Evolutionary conservation across 2,329 filamentous ascomycete genomes (phyloP).

Genomic region (Taxawa tesnikishii): DNA sequence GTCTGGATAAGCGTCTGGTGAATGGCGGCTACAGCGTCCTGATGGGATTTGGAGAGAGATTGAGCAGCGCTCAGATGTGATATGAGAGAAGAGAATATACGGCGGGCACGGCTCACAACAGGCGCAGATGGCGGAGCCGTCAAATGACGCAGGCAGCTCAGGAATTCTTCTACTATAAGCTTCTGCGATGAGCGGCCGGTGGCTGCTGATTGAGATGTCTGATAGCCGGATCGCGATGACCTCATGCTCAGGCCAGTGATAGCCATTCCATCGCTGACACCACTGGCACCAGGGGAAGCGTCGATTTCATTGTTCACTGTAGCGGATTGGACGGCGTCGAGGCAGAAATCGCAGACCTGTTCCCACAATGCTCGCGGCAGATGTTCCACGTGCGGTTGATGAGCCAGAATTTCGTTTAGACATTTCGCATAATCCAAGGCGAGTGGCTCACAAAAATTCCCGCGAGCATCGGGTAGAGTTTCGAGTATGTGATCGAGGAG

Average conservation of each 20-base stretch:
- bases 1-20: slow-evolving; percentile 57
- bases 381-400: slow-evolving; percentile 69
- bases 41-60: slow-evolving; percentile 53
- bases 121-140: slow-evolving; percentile 19
- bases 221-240: slow-evolving; percentile 13
- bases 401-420: slow-evolving; percentile 56
- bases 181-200: slow-evolving; percentile 3
- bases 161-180: slow-evolving; percentile 18
- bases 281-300: slow-evolving; percentile 5
- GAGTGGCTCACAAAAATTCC: slow-evolving; percentile 56
- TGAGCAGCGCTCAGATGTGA: slow-evolving; percentile 37
- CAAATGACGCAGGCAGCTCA: slow-evolving; percentile 15
- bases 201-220: slow-evolving; percentile 9
- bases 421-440: slow-evolving; percentile 67
- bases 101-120: slow-evolving; percentile 36
- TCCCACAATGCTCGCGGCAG: slow-evolving; percentile 59
- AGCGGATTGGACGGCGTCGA: slow-evolving; percentile 39
- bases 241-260: slow-evolving; percentile 11
- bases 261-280: slow-evolving; percentile 2
- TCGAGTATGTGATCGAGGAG: slow-evolving; percentile 75
- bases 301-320: slow-evolving; percentile 11
- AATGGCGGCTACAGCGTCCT: slow-evolving; percentile 61
- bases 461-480: slow-evolving; percentile 50
- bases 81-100: slow-evolving; percentile 44
- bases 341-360: slow-evolving; percentile 57